Conservation (phyloP, 2,329 filamentous ascomycete genomes). For the Achaetomium macrosporum region DNA sequence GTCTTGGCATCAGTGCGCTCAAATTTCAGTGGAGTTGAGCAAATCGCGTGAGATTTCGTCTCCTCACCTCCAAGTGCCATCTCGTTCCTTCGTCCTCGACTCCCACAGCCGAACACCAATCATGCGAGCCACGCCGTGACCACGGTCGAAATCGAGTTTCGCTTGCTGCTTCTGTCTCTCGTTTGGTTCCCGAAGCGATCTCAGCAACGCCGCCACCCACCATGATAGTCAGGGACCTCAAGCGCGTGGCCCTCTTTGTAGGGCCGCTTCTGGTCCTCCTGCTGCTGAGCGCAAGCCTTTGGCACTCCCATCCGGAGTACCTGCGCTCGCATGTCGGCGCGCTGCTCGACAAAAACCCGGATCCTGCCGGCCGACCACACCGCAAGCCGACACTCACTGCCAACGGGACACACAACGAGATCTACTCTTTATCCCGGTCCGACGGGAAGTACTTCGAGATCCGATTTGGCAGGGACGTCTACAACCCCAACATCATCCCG, state of each 20-base stretch:
- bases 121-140: background rate
- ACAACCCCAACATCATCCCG: slow-evolving; percentile 54
- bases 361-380: background rate
- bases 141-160: background rate
- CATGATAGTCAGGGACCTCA: slow-evolving; percentile 18
- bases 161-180: background rate
- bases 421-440: slow-evolving; percentile 42
- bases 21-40: background rate
- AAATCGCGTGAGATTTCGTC: background rate
- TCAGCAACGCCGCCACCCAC: background rate
- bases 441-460: slow-evolving; percentile 46
- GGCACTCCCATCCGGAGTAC: slow-evolving; percentile 12
- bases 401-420: slow-evolving; percentile 29
- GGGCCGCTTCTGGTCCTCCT: slow-evolving; percentile 29
- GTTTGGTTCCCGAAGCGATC: background rate
- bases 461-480: slow-evolving; percentile 38
- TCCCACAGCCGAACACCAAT: background rate
- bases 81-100: background rate
- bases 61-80: background rate
- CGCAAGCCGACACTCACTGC: slow-evolving; percentile 3
- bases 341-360: slow-evolving; percentile 5
- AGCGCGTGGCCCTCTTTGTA: slow-evolving; percentile 25
- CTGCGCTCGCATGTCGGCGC: slow-evolving; percentile 10
- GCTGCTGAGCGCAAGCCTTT: slow-evolving; percentile 26
- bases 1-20: too few species aligned